These are phyloP conservation scores for Tolypocladium paradoxum DNA, from an alignment of 2,329 filamentous ascomycete species.

Conservation along the genomic window DNA sequence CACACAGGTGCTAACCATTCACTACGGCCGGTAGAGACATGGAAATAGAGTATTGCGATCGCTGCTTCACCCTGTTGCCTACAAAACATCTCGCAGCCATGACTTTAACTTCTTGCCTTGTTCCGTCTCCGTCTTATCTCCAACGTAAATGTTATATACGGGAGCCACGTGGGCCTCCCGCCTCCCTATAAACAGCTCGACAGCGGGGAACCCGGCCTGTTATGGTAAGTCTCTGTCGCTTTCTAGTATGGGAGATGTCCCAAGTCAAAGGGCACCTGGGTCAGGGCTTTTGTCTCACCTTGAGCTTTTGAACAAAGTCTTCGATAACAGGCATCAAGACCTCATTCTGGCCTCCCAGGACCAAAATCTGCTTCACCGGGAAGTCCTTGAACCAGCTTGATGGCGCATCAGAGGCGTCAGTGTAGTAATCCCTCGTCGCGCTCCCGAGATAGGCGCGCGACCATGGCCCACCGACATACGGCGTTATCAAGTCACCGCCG, in stretches of 20 bases:
- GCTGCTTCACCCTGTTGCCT: neutral
- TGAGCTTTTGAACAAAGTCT: slow-evolving; percentile 7
- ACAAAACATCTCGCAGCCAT: slow-evolving; percentile 9
- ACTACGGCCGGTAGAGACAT: too few relatives aligned
- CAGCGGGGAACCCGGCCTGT: slow-evolving; percentile 8
- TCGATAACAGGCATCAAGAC: slow-evolving; percentile 10
- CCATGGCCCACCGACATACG: slow-evolving; percentile 6
- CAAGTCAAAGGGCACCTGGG: neutral
- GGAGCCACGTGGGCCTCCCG: slow-evolving; percentile 12
- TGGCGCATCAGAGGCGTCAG: slow-evolving; percentile 8
- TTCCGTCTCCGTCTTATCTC: slow-evolving; percentile 9
- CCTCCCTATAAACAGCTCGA: slow-evolving; percentile 9
- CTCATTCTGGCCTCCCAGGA: slow-evolving; percentile 9
- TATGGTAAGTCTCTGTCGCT: neutral
- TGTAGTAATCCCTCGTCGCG: slow-evolving; percentile 8
- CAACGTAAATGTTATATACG: slow-evolving; percentile 10
- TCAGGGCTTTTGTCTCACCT: slow-evolving; percentile 2
- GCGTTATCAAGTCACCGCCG: slow-evolving; percentile 9
- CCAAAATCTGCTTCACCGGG: slow-evolving; percentile 8
- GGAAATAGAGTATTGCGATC: too few relatives aligned
- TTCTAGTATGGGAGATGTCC: neutral
- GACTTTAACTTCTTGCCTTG: slow-evolving; percentile 11
- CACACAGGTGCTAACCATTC: too few relatives aligned
- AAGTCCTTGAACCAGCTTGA: slow-evolving; percentile 10
- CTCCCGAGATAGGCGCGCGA: slow-evolving; percentile 6